Percentiles rank a stretch among this genome's conserved stretches.
These are phyloP conservation scores for Metschnikowia colocasiae DNA, from an alignment of 805 yeast genomes.

Conservation along the genomic window DNA sequence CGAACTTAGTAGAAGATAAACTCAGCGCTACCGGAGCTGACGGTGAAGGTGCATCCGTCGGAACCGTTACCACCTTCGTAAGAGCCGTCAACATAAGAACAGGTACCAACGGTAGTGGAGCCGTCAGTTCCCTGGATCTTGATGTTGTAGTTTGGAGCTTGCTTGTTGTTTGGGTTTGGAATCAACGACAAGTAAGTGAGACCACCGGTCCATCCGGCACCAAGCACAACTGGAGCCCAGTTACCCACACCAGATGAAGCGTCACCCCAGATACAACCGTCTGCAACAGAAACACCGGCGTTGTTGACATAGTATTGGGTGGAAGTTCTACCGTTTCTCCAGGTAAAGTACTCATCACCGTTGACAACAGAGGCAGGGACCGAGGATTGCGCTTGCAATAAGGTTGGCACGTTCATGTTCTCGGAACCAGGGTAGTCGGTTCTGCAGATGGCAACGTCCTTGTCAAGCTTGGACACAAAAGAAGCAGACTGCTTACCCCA, in stretches of 20 bases:
- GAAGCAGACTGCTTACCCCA: slow-evolving; percentile 58
- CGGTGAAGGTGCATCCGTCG: slow-evolving; percentile 21
- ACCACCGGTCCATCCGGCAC: slow-evolving; percentile 67
- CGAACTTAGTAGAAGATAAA: slow-evolving; percentile 17
- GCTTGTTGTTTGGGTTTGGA: slow-evolving; percentile 70
- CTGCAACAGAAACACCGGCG: slow-evolving; percentile 66
- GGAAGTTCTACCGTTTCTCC: slow-evolving; percentile 64
- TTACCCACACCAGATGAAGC: slow-evolving; percentile 60
- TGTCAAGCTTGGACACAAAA: slow-evolving; percentile 48
- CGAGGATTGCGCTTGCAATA: slow-evolving; percentile 50
- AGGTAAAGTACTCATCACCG: slow-evolving; percentile 46
- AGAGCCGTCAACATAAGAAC: slow-evolving; percentile 17
- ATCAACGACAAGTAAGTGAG: slow-evolving; percentile 65
- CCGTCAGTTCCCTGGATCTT: slow-evolving; percentile 33
- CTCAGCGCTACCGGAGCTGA: slow-evolving; percentile 17
- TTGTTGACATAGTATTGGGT: slow-evolving; percentile 74
- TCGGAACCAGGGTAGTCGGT: slow-evolving; percentile 83
- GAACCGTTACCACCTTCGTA: slow-evolving; percentile 20
- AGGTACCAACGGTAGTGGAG: slow-evolving; percentile 16
- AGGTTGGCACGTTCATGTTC: slow-evolving; percentile 73
- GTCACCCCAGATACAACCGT: slow-evolving; percentile 72
- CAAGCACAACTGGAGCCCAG: slow-evolving; percentile 78
- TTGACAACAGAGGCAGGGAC: slow-evolving; percentile 55
- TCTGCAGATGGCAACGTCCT: slow-evolving; percentile 65
- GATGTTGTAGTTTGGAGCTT: slow-evolving; percentile 40